These are phyloP conservation scores for Calonectria hongkongensis DNA, from an alignment of 2,329 filamentous ascomycete genomes.

Conservation along the genomic window DNA sequence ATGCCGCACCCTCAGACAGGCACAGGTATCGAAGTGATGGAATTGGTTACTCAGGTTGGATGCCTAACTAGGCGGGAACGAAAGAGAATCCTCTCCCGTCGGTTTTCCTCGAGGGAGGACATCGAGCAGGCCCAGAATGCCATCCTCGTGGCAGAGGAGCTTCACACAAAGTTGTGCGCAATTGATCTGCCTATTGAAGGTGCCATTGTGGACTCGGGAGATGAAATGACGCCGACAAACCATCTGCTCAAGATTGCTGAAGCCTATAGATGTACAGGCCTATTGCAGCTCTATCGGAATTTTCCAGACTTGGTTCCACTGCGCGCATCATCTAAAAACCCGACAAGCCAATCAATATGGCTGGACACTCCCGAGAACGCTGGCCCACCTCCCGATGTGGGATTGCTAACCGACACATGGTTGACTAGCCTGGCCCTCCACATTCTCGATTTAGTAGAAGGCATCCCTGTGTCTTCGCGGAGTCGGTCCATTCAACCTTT, in stretches of 20 bases:
- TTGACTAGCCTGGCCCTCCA: constrained; percentile 66
- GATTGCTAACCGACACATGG: constrained; percentile 59
- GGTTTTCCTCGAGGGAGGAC: constrained; percentile 51
- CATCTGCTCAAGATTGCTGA: constrained; percentile 54
- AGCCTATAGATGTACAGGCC: constrained; percentile 54
- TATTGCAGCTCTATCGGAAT: constrained; percentile 55
- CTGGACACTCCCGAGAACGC: constrained; percentile 31
- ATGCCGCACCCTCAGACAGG: constrained; percentile 56
- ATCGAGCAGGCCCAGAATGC: constrained; percentile 51
- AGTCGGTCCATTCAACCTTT: constrained; percentile 67
- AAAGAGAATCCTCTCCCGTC: constrained; percentile 49
- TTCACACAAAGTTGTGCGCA: constrained; percentile 47
- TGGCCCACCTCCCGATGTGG: constrained; percentile 9
- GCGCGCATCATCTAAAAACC: constrained; percentile 42
- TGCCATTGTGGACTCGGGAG: constrained; percentile 51
- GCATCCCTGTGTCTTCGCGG: constrained; percentile 65
- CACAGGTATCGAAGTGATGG: constrained; percentile 50
- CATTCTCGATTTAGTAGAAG: constrained; percentile 64
- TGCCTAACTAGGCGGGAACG: constrained; percentile 50
- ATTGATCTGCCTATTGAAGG: constrained; percentile 45
- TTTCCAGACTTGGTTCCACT: constrained; percentile 64
- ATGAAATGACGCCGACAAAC: constrained; percentile 50
- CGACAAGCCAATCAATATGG: constrained; percentile 26
- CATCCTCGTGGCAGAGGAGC: constrained; percentile 44
- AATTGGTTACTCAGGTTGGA: constrained; percentile 53